Conservation (phyloP, 1,139 yeast species). For the Wickerhamomyces sp. region DNA sequence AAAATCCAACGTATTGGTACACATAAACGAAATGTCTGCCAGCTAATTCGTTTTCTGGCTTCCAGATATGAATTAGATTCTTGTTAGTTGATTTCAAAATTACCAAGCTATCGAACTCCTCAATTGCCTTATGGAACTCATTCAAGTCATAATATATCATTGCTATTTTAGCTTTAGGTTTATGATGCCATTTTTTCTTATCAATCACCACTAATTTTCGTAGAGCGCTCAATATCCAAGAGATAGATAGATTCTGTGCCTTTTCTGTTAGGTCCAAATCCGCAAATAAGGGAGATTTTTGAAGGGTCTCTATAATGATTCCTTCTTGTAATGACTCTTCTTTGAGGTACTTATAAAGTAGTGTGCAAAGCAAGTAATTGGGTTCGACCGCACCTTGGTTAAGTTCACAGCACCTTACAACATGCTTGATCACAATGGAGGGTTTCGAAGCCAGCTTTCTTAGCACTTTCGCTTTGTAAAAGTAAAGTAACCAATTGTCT, state of each 20-base stretch:
- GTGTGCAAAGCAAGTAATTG: slow-evolving; percentile 59
- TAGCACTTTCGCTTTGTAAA: slow-evolving; percentile 57
- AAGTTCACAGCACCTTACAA: slow-evolving; percentile 37
- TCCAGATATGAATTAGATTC: slow-evolving; percentile 83
- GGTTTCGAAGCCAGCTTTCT: slow-evolving; percentile 40
- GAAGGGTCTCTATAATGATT: slow-evolving; percentile 38
- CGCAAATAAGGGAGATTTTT: slow-evolving; percentile 30
- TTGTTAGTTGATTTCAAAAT: slow-evolving; percentile 67
- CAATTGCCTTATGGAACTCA: slow-evolving; percentile 51
- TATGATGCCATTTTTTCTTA: slow-evolving; percentile 89
- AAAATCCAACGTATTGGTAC: slow-evolving; percentile 62
- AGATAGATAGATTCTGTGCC: slow-evolving; percentile 22
- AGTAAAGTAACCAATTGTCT: slow-evolving; percentile 52
- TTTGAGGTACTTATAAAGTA: slow-evolving; percentile 53
- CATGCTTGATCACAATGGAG: slow-evolving; percentile 33
- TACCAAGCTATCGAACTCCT: slow-evolving; percentile 60
- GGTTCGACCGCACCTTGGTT: slow-evolving; percentile 57
- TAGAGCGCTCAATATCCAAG: slow-evolving; percentile 32
- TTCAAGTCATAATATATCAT: slow-evolving; percentile 49
- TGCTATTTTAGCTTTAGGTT: slow-evolving; percentile 76
- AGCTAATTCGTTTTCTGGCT: slow-evolving; percentile 85
- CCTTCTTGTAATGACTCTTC: slow-evolving; percentile 29
- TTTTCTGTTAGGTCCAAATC: slow-evolving; percentile 18
- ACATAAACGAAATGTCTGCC: slow-evolving; percentile 89
- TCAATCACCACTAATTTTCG: slow-evolving; percentile 50